These are phyloP conservation scores for Serpula lacrymans DNA, from an alignment of 768 basidiomycete genomes.

Conservation along the genomic window DNA sequence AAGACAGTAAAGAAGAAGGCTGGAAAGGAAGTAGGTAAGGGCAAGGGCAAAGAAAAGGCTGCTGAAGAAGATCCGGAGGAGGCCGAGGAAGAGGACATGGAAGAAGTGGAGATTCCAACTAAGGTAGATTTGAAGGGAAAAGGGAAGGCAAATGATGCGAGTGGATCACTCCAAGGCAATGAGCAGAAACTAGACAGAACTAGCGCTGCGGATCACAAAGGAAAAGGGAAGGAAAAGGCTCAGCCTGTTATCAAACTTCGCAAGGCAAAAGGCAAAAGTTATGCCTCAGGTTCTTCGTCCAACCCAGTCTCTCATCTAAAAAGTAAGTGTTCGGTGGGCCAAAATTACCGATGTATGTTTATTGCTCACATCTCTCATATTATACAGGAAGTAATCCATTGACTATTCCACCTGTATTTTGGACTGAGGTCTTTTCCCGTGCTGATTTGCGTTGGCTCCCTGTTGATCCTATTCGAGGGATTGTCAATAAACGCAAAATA, in stretches of 20 bases:
- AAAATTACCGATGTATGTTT: background rate
- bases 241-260: slow-evolving; percentile 56
- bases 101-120: slow-evolving; percentile 30
- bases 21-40: slow-evolving; percentile 38
- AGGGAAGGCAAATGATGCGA: slow-evolving; percentile 25
- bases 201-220: slow-evolving; percentile 35
- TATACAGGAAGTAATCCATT: slow-evolving; percentile 53
- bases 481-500: slow-evolving; percentile 74
- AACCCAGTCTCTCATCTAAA: slow-evolving; percentile 6
- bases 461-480: slow-evolving; percentile 81
- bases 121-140: slow-evolving; percentile 28
- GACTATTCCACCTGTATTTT: slow-evolving; percentile 81
- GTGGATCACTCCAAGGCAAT: slow-evolving; percentile 27
- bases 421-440: slow-evolving; percentile 96
- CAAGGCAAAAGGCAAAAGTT: slow-evolving; percentile 39
- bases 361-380: slow-evolving; percentile 2
- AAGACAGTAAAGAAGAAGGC: slow-evolving; percentile 23
- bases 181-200: slow-evolving; percentile 42
- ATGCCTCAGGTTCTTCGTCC: background rate
- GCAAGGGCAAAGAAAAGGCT: slow-evolving; percentile 31
- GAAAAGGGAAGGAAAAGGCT: slow-evolving; percentile 57
- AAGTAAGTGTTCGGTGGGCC: background rate
- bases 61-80: slow-evolving; percentile 23
- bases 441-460: slow-evolving; percentile 91
- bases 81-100: slow-evolving; percentile 36